Base-by-base conservation (phyloP, 108 stramenopile genomes). In the Discostella stelligeroides region DNA sequence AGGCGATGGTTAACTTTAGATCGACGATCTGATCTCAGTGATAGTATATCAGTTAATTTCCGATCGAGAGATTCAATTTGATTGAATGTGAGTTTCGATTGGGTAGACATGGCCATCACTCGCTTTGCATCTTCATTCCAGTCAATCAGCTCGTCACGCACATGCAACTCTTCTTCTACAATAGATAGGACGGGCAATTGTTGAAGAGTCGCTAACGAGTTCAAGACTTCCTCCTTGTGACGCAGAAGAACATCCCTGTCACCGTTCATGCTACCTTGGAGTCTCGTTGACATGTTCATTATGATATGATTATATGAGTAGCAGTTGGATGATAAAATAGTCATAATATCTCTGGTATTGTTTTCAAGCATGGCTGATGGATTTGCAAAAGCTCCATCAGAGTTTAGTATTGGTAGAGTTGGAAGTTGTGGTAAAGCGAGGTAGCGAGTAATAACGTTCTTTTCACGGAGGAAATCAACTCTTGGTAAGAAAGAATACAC, bases 111-210 rank as follows among this genome's bases (percentile, higher is more conserved):
- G 6, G 29, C 41, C 15, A 82, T 63, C 2, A 63, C 24, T 55
- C 47, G 43, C 0, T 48, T 25, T 11, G 75, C 85, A 20, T 50
- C 30, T 8, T 51, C 50, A 53, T 75, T 62, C 92, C 92, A 93
- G n/a, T 69, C 45, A 38, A 90, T 57, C 21, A 91, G 51, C 47
- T 86, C 86, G 6, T 70, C 46, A 23, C 88, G 75, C 37, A 84
- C 42, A 25, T 72, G 60, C 13, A 93, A 42, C 72, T 79, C 83
- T 61, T 93, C 92, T 75, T 93, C 92, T 1, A 68, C 70, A 10
- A 86, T 27, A 10, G 88, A 86, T 28, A 93, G 50, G 20, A 88
- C 60, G 15, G 85, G 83, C 34, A 83, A 25, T 21, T 60, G 62
- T 17, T 20, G 60, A 28, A 89, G 74, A 55, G 85, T 65, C 17